Evolutionary conservation across 306 rosid genomes (phyloP), one percentile per base, ranked within the genome.

Genomic region (Prunus mongolica): DNA sequence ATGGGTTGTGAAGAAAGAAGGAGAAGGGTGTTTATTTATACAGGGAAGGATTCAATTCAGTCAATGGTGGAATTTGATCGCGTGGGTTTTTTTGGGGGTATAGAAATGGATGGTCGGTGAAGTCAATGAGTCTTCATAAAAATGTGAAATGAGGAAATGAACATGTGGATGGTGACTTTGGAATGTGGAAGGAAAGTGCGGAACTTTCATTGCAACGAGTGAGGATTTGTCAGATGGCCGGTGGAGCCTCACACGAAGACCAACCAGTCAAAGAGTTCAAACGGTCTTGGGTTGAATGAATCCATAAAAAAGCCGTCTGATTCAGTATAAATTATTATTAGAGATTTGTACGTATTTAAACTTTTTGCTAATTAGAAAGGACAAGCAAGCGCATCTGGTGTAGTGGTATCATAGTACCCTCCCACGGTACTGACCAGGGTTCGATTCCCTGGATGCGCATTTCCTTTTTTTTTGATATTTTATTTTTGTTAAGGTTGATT

Each of bases 331-430:
- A 24, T 24, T 24, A 24, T 24, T 24, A 24, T 24, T 24, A 1
- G 25, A 24, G 25, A 24, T 24, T 24, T 24, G 25, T 24, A 1
- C 1, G 2, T 7, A 38, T 7, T 38, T 38, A 38, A 38, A 38
- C 0, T 0, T 6, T 38, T 38, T 38, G 0, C 44, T 38, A 38
- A 38, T 38, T 38, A 7, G 0, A 38, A 47, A 0, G 4, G 3
- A 52, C 49, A 70, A 2, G 13, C 4, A 3, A 24, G 93, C 92
- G 91, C 97, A 95, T 88, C 96, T 92, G 77, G 98, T 90, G 97
- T 92, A 90, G 98, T 88, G 96, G 96, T 92, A 89, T 95, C 96
- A 91, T 90, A 91, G 96, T 90, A 94, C 98, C 97, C 99, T 95
- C 97, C 97, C 97, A 95, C 97, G 93, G 96, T 95, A 90, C 97